These are phyloP conservation scores for Naganishia randhawae DNA, from an alignment of 768 basidiomycete species.

Conservation along the genomic window DNA sequence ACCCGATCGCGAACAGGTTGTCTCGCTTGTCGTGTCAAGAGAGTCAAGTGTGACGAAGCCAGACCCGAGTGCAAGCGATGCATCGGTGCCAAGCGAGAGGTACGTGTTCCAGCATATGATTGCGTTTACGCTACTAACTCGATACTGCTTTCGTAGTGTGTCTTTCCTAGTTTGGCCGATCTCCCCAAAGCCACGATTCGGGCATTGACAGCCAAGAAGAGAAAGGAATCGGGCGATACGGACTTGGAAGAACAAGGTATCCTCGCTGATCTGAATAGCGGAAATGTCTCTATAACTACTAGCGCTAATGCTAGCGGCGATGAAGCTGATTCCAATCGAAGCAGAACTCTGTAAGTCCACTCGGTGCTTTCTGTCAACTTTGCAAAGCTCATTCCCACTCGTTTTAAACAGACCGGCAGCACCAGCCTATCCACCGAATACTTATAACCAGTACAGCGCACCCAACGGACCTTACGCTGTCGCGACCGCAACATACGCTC, in stretches of 20 bases:
- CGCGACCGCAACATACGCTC: slow-evolving; percentile 1
- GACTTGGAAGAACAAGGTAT: slow-evolving; percentile 7
- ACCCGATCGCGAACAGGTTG: slow-evolving; percentile 92
- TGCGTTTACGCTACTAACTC: not conserved
- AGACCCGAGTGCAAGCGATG: slow-evolving; percentile 85
- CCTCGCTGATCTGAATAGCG: slow-evolving; percentile 2
- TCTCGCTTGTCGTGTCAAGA: slow-evolving; percentile 85
- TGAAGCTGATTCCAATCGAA: not conserved
- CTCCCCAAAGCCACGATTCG: slow-evolving; percentile 27
- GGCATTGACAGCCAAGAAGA: slow-evolving; percentile 27
- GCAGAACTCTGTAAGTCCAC: slow-evolving; percentile 8
- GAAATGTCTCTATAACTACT: slow-evolving; percentile 1
- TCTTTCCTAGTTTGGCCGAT: slow-evolving; percentile 24
- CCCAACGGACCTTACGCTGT: not conserved
- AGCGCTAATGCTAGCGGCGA: slow-evolving; percentile 20
- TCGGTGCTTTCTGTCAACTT: not conserved
- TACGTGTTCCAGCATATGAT: slow-evolving; percentile 27
- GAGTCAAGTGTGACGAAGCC: slow-evolving; percentile 95
- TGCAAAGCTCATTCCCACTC: not conserved
- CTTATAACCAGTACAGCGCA: slow-evolving; percentile 10
- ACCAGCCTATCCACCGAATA: not conserved
- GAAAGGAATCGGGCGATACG: slow-evolving; percentile 20
- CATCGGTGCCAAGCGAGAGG: slow-evolving; percentile 73
- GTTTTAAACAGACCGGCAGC: not conserved
- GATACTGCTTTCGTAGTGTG: slow-evolving; percentile 9